phyloP scores from a whole-genome alignment of 352 stramenopile species.

The Phytophthora hibernalis region DNA sequence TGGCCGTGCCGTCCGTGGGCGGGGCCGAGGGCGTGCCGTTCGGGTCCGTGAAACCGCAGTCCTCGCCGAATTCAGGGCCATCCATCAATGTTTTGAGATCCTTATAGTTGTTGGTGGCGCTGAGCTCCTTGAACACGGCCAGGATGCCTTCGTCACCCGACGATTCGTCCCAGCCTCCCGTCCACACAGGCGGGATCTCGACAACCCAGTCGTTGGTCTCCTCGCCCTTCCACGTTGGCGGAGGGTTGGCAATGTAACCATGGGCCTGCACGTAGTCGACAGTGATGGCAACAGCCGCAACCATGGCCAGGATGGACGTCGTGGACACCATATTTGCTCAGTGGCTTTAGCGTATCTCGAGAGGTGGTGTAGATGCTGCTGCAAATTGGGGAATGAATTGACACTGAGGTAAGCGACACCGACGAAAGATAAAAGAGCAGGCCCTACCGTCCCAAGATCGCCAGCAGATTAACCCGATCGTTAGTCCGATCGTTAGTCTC shows the following conservation, averaged over 20 bases:
- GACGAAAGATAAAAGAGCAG: not conserved
- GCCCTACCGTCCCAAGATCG: not conserved
- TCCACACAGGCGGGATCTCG: slow-evolving; percentile 41
- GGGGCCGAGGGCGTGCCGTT: slow-evolving; percentile 26
- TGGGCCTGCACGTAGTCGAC: slow-evolving; percentile 30
- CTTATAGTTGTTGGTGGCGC: slow-evolving; percentile 22
- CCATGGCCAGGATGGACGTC: slow-evolving; percentile 28
- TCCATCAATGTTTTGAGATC: slow-evolving; percentile 36
- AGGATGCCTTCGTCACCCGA: slow-evolving; percentile 28
- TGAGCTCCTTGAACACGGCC: slow-evolving; percentile 35
- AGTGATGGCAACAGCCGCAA: slow-evolving; percentile 18
- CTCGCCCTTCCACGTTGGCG: slow-evolving; percentile 29
- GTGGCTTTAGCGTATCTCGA: not conserved
- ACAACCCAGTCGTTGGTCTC: slow-evolving; percentile 40
- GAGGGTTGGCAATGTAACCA: slow-evolving; percentile 22
- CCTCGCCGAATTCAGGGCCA: slow-evolving; percentile 28
- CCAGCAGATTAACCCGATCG: slow-evolving; percentile 13
- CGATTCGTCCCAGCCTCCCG: slow-evolving; percentile 30
- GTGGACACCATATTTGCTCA: slow-evolving; percentile 24
- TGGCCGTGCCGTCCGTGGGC: slow-evolving; percentile 32
- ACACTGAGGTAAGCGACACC: not conserved
- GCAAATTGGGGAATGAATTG: slow-evolving; percentile 32
- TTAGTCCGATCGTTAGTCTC: not conserved
- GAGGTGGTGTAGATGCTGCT: slow-evolving; percentile 12
- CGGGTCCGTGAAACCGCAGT: slow-evolving; percentile 42